Percentiles rank a stretch among this genome's conserved stretches.
Conservation (phyloP, 257 asterid species). For the Penstemon barbatus region DNA sequence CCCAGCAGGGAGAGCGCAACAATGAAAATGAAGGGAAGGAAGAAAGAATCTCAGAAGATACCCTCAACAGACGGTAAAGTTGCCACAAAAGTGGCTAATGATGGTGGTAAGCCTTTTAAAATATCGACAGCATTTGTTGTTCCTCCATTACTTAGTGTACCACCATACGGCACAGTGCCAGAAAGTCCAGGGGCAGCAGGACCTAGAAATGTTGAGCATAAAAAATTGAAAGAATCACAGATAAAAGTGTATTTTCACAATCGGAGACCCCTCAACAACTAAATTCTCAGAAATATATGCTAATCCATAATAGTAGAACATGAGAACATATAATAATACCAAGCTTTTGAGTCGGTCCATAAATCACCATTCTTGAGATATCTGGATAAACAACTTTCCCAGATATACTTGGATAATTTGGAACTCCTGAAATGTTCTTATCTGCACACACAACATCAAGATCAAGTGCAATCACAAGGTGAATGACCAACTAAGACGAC, state of each 20-base stretch:
- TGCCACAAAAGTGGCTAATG: conserved; percentile 59
- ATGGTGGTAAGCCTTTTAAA: conserved; percentile 67
- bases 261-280: neutral
- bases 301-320: too few relatives aligned
- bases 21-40: neutral
- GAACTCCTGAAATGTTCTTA: conserved; percentile 45
- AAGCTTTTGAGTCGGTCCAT: conserved; percentile 62
- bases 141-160: conserved; percentile 43
- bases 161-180: conserved; percentile 45
- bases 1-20: neutral
- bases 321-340: conserved; percentile 42
- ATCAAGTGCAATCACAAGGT: conserved; percentile 10
- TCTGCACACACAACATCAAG: conserved; percentile 44
- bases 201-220: conserved; percentile 38
- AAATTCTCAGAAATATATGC: too few relatives aligned
- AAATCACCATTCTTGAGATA: conserved; percentile 68
- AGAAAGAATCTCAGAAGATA: conserved; percentile 17
- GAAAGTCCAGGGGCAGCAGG: conserved; percentile 41
- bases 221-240: neutral
- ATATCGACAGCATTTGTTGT: conserved; percentile 46
- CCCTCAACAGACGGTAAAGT: conserved; percentile 88
- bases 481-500: conserved; percentile 5
- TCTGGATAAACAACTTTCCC: conserved; percentile 79
- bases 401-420: conserved; percentile 45
- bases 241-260: neutral